Evolutionary conservation across 2,329 filamentous ascomycete species (phyloP), one percentile per base, ranked within the genome.

Genomic region (Coniochaeta ligniaria): DNA sequence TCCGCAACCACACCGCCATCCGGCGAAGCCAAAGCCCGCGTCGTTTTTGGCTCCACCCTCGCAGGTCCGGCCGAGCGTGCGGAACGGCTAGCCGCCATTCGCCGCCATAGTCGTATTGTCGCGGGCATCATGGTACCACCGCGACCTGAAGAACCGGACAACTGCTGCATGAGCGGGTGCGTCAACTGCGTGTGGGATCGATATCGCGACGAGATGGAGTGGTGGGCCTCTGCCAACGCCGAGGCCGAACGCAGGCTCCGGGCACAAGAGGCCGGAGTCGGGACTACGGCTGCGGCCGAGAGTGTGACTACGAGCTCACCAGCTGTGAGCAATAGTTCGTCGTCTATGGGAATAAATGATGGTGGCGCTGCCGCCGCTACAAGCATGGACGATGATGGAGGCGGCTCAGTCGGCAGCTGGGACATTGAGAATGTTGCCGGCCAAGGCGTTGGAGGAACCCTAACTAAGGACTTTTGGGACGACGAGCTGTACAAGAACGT

Each of bases 111-210:
- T 57, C 83, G 78, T 9, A 78, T 85, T 62, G 79, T 97, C 60
- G 92, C 90, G 1, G 94, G 93, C 3, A 83, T 98, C 1, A 75
- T 85, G 20, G 89, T 98, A 5, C 95, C 95, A 1, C 93, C 92
- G 0, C 84, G 84, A 56, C 95, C 95, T 1, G 82, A 86, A 56
- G 94, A 99, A 75, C 95, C 95, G 3, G 95, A 98, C 69, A 97
- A 99, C 71, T 99, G 95, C 81, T 99, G 95, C 76, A 99, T 99
- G 95, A 95, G 91, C 70, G 95, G 95, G 3, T 99, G 95, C 72
- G 94, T 96, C 57, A 93, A 98, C 73, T 99, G 95, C 73, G 95
- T 98, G 2, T 98, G 93, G 93, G 93, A 97, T 68, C 80, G 86
- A 59, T 98, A 88, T 74, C 83, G 93, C 9, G 94, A 99, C 66